phyloP scores from a whole-genome alignment of 2,329 filamentous ascomycete species.

The Aspergillus calidoustus region DNA sequence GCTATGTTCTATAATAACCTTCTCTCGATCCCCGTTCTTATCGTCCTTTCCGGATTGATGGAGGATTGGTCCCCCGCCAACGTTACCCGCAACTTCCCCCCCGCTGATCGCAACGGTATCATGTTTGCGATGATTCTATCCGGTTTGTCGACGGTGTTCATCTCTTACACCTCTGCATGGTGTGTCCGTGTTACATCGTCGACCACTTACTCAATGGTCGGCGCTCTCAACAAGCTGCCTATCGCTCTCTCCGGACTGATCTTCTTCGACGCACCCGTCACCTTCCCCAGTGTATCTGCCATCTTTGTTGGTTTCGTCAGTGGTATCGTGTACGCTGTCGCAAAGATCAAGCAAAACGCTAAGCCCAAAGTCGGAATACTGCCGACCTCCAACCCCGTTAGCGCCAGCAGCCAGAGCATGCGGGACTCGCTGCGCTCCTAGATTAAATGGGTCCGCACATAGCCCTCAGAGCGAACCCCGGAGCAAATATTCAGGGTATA shows the following conservation, averaged over 20 bases:
- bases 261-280: conserved; percentile 95
- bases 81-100: conserved; percentile 83
- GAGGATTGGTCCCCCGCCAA: conserved; percentile 94
- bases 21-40: conserved; percentile 88
- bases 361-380: conserved; percentile 69
- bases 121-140: conserved; percentile 92
- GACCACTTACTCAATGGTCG: conserved; percentile 98
- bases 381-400: conserved; percentile 73
- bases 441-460: conserved; percentile 14
- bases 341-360: conserved; percentile 79
- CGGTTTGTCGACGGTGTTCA: conserved; percentile 90
- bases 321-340: conserved; percentile 86
- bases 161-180: conserved; percentile 99
- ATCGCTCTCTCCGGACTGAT: conserved; percentile 89
- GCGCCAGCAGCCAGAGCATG: conserved; percentile 89
- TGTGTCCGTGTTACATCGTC: conserved; percentile 97
- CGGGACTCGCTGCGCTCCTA: conserved; percentile 79
- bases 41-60: conserved; percentile 77
- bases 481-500: background rate
- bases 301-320: conserved; percentile 91
- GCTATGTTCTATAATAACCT: conserved; percentile 99
- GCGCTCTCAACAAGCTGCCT: conserved; percentile 95
- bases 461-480: background rate
- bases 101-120: conserved; percentile 76
- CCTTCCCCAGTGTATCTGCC: conserved; percentile 86